These are phyloP conservation scores for Paramyrothecium roridum DNA, from an alignment of 2,329 filamentous ascomycete species.

Conservation along the genomic window DNA sequence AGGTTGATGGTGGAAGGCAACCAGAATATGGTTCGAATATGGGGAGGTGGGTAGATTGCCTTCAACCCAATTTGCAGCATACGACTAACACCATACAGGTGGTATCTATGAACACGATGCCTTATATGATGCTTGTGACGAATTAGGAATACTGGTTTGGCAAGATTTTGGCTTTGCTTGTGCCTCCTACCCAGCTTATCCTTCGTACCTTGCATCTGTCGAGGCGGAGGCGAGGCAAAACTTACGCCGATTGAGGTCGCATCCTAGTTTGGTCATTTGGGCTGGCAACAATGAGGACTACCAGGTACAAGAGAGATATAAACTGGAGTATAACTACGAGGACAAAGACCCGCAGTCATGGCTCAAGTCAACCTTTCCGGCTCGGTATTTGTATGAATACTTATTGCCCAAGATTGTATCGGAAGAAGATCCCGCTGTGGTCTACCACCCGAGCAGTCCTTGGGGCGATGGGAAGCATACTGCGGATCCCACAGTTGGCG, in stretches of 20 bases:
- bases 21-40: conserved; percentile 21
- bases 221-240: conserved; percentile 60
- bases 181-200: conserved; percentile 61
- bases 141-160: conserved; percentile 67
- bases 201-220: conserved; percentile 55
- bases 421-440: conserved; percentile 49
- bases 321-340: conserved; percentile 68
- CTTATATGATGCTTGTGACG: conserved; percentile 67
- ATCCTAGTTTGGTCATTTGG: conserved; percentile 70
- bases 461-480: conserved; percentile 57
- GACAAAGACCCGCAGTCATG: conserved; percentile 75
- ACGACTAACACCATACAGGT: neutral
- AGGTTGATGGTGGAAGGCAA: conserved; percentile 59
- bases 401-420: conserved; percentile 63
- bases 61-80: neutral
- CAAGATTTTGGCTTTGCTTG: conserved; percentile 73
- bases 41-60: conserved; percentile 11
- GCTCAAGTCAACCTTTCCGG: conserved; percentile 74
- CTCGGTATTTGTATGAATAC: conserved; percentile 77
- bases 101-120: conserved; percentile 58
- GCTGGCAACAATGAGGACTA: conserved; percentile 84
- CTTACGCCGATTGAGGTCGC: conserved; percentile 53
- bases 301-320: conserved; percentile 66
- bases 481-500: conserved; percentile 66
- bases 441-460: conserved; percentile 69